phyloP scores from a whole-genome alignment of 257 asterid genomes.

The Osmanthus fragrans region DNA sequence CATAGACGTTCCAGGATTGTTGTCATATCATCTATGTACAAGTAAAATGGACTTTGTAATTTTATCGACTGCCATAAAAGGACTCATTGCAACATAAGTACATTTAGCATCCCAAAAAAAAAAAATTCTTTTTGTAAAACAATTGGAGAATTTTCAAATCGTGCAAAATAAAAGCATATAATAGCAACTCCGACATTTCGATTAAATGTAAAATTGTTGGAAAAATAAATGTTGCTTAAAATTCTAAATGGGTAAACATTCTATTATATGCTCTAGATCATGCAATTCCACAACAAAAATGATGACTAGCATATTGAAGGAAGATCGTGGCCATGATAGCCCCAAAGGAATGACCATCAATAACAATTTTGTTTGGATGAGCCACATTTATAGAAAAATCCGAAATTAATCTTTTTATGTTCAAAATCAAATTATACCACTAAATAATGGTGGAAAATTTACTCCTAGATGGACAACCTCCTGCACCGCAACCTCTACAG shows the following conservation, averaged over 20 bases:
- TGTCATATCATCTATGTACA: too few relatives aligned
- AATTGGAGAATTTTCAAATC: too few relatives aligned
- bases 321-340: slow-evolving; percentile 98
- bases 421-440: neutral
- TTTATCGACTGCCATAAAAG: too few relatives aligned
- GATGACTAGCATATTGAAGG: slow-evolving; percentile 90
- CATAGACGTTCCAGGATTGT: too few relatives aligned
- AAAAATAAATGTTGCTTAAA: too few relatives aligned
- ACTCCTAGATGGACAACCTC: slow-evolving; percentile 93
- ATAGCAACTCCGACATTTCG: too few relatives aligned
- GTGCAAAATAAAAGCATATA: too few relatives aligned
- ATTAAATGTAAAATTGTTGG: too few relatives aligned
- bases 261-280: slow-evolving; percentile 86
- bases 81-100: too few relatives aligned
- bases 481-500: slow-evolving; percentile 95
- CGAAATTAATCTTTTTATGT: slow-evolving; percentile 9
- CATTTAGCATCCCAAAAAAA: too few relatives aligned
- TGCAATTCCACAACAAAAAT: neutral
- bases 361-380: slow-evolving; percentile 77
- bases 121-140: too few relatives aligned
- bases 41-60: too few relatives aligned
- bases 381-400: slow-evolving; percentile 60
- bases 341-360: slow-evolving; percentile 95
- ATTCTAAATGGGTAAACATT: slow-evolving; percentile 45
- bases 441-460: slow-evolving; percentile 31